Percentiles rank a stretch among this genome's conserved stretches.
Conservation (phyloP, 345 rosid genomes). For the Psidium guajava region DNA sequence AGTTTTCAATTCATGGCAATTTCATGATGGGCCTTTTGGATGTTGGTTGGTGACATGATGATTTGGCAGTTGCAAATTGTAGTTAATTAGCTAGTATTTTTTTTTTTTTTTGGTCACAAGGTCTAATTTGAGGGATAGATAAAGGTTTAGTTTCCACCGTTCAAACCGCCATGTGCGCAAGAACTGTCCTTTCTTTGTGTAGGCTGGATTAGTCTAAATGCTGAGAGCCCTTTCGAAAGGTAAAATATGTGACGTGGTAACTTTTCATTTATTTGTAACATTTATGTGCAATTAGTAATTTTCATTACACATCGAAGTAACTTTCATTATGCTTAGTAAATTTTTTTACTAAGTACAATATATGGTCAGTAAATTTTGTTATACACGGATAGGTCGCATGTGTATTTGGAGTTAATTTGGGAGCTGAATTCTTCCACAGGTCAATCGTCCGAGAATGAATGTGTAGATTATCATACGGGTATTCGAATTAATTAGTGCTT, state of each 20-base stretch:
- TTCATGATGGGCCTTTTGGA: no score
- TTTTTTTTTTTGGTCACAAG: no score
- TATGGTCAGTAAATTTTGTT: not conserved
- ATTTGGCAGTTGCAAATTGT: no score
- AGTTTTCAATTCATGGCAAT: no score
- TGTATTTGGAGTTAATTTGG: not conserved
- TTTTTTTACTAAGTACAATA: not conserved
- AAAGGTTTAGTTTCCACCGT: no score
- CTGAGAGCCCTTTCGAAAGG: not conserved
- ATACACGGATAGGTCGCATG: not conserved
- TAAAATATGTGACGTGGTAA: not conserved
- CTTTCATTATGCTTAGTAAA: not conserved
- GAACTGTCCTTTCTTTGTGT: not conserved
- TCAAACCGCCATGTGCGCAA: no score
- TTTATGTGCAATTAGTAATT: not conserved
- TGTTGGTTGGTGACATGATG: no score
- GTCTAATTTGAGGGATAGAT: no score
- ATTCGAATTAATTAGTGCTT: not conserved
- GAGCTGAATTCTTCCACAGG: not conserved
- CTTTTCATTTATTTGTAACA: not conserved
- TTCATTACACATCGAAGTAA: not conserved
- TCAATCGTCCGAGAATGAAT: not conserved
- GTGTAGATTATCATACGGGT: not conserved
- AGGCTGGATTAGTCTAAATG: not conserved
- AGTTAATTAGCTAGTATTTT: no score